Evolutionary conservation across 208 protist genomes (phyloP).

Genomic region (Leishmania arabica): DNA sequence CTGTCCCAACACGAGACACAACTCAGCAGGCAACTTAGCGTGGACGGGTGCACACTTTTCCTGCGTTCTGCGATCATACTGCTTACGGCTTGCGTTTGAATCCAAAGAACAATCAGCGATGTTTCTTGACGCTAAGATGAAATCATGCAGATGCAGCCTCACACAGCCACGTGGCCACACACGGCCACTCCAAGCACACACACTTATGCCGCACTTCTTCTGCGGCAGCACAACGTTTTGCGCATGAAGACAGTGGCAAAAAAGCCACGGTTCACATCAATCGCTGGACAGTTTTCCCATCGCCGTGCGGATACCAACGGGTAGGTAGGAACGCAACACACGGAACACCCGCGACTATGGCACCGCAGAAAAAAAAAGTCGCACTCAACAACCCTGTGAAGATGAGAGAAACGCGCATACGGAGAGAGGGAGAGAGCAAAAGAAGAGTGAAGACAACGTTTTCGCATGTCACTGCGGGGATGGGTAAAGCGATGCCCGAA

Average conservation of each 20-base stretch:
- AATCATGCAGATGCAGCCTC: neutral
- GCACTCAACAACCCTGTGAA: neutral
- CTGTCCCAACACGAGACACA: neutral
- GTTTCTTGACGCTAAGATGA: slow-evolving; percentile 12
- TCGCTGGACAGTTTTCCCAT: neutral
- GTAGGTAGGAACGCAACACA: neutral
- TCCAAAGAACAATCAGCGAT: slow-evolving; percentile 12
- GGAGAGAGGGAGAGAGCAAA: neutral
- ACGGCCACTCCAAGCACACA: neutral
- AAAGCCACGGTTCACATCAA: neutral
- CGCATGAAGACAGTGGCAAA: neutral
- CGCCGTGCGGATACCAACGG: neutral
- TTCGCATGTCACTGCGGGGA: neutral
- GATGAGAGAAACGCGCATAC: neutral
- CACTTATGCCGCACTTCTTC: neutral
- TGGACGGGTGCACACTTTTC: neutral
- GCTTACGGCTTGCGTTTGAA: slow-evolving; percentile 19
- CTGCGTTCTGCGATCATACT: slow-evolving; percentile 3
- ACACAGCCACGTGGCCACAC: neutral
- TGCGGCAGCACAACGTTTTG: neutral
- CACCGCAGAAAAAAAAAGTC: neutral
- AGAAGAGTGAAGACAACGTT: neutral
- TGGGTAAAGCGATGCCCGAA: neutral
- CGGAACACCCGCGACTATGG: neutral
- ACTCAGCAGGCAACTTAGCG: neutral